phyloP scores from a whole-genome alignment of 805 yeast species.

The Nakazawaea peltata region DNA sequence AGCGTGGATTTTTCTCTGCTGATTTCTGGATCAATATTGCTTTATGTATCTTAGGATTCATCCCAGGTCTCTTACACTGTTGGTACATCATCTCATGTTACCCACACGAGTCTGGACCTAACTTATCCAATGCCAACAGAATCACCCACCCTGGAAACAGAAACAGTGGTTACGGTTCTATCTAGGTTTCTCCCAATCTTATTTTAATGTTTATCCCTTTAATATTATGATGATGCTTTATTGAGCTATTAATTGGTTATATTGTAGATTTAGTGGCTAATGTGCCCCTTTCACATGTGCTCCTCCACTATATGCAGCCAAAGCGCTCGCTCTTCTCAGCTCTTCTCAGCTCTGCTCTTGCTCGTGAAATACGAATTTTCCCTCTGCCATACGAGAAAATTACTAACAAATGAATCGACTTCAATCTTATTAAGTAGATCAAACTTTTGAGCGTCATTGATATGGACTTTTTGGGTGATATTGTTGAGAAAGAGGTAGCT shows the following conservation, averaged over 20 bases:
- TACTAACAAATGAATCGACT: no score
- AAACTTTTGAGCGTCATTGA: no score
- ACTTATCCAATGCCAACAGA: conserved; percentile 12
- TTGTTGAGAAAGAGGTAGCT: conserved; percentile 62
- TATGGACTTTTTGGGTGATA: conserved; percentile 72
- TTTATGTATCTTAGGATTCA: conserved; percentile 59
- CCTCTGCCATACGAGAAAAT: no score
- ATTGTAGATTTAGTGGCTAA: no score
- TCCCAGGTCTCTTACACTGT: conserved; percentile 73
- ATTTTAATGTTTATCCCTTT: not conserved
- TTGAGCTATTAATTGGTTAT: no score
- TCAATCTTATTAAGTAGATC: no score
- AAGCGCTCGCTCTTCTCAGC: not conserved
- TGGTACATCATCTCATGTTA: conserved; percentile 73
- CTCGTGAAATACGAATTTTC: no score
- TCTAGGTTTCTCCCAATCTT: conserved; percentile 10
- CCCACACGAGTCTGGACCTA: conserved; percentile 32
- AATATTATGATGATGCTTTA: no score
- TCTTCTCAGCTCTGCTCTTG: not conserved
- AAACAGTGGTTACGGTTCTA: conserved; percentile 22
- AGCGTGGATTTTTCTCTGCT: conserved; percentile 53
- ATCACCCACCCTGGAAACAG: conserved; percentile 28
- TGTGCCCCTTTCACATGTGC: no score
- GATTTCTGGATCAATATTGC: conserved; percentile 59
- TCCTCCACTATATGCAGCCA: no score